These are phyloP conservation scores for Tetracentron sinense DNA, from an alignment of 164 flowering plant species.

Conservation along the genomic window DNA sequence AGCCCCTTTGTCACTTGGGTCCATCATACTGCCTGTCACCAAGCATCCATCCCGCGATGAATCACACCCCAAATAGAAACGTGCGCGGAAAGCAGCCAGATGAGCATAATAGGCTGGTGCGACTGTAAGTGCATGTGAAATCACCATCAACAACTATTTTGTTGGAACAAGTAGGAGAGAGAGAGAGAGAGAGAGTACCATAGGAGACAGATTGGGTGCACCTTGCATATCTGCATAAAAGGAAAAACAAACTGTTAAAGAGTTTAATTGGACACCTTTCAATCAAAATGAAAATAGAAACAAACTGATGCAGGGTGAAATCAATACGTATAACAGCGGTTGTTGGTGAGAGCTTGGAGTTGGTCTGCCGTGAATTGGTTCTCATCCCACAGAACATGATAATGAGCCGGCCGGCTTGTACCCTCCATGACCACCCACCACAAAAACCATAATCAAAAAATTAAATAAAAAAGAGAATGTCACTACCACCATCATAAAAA, in stretches of 20 bases:
- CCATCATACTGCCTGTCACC: neutral
- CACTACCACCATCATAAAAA: too few species aligned
- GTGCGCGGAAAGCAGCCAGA: slow-evolving; percentile 18
- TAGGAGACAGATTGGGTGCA: slow-evolving; percentile 47
- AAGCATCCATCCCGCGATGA: slow-evolving; percentile 2
- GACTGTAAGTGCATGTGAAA: slow-evolving; percentile 4
- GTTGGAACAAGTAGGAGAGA: neutral
- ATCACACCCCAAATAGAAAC: slow-evolving; percentile 13
- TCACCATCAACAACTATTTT: neutral
- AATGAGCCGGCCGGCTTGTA: slow-evolving; percentile 61
- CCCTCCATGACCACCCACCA: too few species aligned
- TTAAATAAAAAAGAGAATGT: too few species aligned
- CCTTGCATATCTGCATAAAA: slow-evolving; percentile 28
- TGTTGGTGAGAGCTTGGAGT: slow-evolving; percentile 46
- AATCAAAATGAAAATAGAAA: too few species aligned
- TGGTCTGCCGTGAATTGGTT: slow-evolving; percentile 51
- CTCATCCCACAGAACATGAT: slow-evolving; percentile 60
- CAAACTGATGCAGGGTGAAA: neutral
- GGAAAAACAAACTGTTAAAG: too few species aligned
- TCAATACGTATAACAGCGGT: slow-evolving; percentile 55
- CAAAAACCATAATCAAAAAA: too few species aligned
- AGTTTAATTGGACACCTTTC: too few species aligned
- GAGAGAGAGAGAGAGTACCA: slow-evolving; percentile 17
- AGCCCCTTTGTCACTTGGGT: too few species aligned
- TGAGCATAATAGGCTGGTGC: slow-evolving; percentile 22